Evolutionary conservation across 2,329 filamentous ascomycete genomes (phyloP).

Genomic region (Talaromyces marneffei): DNA sequence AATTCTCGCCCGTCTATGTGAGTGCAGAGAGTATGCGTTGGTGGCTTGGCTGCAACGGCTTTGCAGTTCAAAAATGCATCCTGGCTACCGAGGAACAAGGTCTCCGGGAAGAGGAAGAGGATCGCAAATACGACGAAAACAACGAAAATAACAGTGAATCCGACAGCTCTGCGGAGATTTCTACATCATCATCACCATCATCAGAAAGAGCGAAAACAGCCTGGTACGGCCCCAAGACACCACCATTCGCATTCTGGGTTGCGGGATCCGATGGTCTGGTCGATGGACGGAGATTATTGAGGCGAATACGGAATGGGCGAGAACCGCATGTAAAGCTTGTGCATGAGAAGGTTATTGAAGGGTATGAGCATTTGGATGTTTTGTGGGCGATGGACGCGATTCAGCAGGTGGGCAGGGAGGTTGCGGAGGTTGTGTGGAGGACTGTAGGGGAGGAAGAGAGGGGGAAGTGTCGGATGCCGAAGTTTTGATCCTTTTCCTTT

Average conservation of each 20-base stretch:
- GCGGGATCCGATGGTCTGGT: constrained; percentile 78
- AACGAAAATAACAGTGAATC: background rate
- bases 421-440: constrained; percentile 78
- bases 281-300: constrained; percentile 68
- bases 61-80: constrained; percentile 79
- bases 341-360: constrained; percentile 74
- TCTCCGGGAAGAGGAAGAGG: constrained; percentile 50
- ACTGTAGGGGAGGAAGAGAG: constrained; percentile 56
- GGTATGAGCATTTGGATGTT: constrained; percentile 90
- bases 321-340: constrained; percentile 79
- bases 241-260: constrained; percentile 85
- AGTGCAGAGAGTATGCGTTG: constrained; percentile 86
- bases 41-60: constrained; percentile 89
- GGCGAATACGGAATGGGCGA: constrained; percentile 66
- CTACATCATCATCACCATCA: background rate
- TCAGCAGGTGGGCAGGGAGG: constrained; percentile 73
- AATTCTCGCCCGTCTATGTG: constrained; percentile 87
- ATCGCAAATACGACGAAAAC: constrained; percentile 23
- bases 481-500: constrained; percentile 33
- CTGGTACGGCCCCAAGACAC: constrained; percentile 76
- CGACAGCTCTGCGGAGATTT: background rate
- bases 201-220: constrained; percentile 44
- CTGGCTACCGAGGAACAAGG: constrained; percentile 70
- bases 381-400: constrained; percentile 90
- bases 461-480: constrained; percentile 57